Conservation (phyloP, 768 basidiomycete species). For the Naematelia encephala region DNA sequence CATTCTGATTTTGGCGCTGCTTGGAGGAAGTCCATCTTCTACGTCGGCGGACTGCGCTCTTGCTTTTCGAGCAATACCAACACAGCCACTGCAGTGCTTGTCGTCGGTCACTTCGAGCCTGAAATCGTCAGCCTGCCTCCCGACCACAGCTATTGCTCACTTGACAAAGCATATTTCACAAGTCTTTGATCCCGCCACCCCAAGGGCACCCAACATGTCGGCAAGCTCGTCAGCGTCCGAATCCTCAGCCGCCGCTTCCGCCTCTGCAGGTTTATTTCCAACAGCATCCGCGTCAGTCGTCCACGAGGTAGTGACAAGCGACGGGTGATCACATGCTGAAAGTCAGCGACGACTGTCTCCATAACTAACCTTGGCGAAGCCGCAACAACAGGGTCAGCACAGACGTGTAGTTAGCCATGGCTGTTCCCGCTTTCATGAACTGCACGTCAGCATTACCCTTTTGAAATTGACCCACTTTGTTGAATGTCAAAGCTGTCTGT, state of each 20-base stretch:
- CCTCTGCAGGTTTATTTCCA: slow-evolving; percentile 58
- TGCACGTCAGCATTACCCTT: slow-evolving; percentile 4
- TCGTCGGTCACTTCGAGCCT: slow-evolving; percentile 45
- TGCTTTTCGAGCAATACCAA: slow-evolving; percentile 56
- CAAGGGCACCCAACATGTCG: slow-evolving; percentile 67
- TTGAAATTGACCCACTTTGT: slow-evolving; percentile 53
- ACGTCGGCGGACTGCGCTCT: slow-evolving; percentile 51
- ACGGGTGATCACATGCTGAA: slow-evolving; percentile 84
- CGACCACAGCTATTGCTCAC: slow-evolving; percentile 59
- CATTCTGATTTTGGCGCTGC: slow-evolving; percentile 84
- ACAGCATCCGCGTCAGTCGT: slow-evolving; percentile 69
- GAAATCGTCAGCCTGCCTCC: slow-evolving; percentile 22
- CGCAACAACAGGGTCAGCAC: slow-evolving; percentile 58
- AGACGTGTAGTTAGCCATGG: slow-evolving; percentile 50
- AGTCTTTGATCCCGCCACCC: slow-evolving; percentile 60
- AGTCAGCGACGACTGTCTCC: slow-evolving; percentile 13
- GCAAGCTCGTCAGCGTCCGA: slow-evolving; percentile 69
- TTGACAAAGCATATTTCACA: slow-evolving; percentile 73
- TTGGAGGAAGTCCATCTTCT: slow-evolving; percentile 58
- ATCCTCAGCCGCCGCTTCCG: slow-evolving; percentile 54
- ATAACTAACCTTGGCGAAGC: slow-evolving; percentile 73
- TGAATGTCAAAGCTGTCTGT: slow-evolving; percentile 58
- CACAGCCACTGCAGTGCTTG: slow-evolving; percentile 62
- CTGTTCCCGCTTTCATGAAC: slow-evolving; percentile 45
- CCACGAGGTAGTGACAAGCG: slow-evolving; percentile 67